phyloP scores from a whole-genome alignment of 495 filamentous ascomycete genomes.

The Hypoxylon trugodes region DNA sequence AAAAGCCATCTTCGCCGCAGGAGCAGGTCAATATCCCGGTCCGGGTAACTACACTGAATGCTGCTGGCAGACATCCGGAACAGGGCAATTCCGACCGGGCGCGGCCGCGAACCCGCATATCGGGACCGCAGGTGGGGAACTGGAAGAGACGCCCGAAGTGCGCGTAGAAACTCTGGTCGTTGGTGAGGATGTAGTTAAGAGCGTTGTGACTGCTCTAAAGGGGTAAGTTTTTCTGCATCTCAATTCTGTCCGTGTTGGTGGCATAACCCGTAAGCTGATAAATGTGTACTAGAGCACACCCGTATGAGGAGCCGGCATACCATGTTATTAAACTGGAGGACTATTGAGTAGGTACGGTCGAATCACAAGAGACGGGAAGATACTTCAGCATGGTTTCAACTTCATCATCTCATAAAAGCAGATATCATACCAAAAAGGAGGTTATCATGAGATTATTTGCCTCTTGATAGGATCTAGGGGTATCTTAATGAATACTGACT shows the following conservation, averaged over 20 bases:
- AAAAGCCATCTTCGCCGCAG: constrained; percentile 68
- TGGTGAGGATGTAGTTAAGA: constrained; percentile 50
- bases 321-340: constrained; percentile 75
- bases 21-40: constrained; percentile 67
- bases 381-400: no score
- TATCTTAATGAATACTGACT: no score
- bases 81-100: constrained; percentile 57
- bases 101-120: constrained; percentile 65
- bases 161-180: constrained; percentile 64
- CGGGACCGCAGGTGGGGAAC: constrained; percentile 58
- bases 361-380: no score
- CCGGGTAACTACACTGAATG: constrained; percentile 66
- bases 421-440: no score
- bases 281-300: constrained; percentile 60
- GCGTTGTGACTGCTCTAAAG: constrained; percentile 68
- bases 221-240: constrained; percentile 52
- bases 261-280: not conserved
- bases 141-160: constrained; percentile 61
- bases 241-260: not conserved
- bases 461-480: no score
- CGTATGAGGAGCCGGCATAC: constrained; percentile 76
- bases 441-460: no score
- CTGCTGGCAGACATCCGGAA: constrained; percentile 62
- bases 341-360: constrained; percentile 51
- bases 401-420: no score